Percentiles rank a stretch among this genome's conserved stretches.
Evolutionary conservation across 2,329 filamentous ascomycete species (phyloP).

Genomic region (Aspergillus sp.): DNA sequence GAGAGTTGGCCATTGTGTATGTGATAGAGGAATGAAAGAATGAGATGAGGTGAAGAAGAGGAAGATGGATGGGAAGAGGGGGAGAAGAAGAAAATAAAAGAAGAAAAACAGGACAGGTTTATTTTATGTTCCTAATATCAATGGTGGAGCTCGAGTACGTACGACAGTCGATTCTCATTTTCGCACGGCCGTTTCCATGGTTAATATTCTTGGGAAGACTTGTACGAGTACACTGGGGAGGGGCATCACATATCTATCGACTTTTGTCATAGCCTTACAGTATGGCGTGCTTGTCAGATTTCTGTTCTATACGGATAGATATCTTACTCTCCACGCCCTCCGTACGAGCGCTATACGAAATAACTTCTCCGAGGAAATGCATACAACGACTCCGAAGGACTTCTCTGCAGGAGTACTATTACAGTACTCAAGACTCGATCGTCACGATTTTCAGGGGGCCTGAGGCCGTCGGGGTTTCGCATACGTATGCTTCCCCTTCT

Average conservation of each 20-base stretch:
- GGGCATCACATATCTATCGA: too few species aligned
- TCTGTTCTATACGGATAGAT: too few species aligned
- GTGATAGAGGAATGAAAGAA: slow-evolving; percentile 4
- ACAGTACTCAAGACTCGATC: not conserved
- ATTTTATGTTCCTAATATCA: slow-evolving; percentile 2
- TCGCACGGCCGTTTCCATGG: not conserved
- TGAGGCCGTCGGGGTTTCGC: not conserved
- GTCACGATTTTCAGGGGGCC: slow-evolving; percentile 19
- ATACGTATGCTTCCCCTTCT: not conserved
- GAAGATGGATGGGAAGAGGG: slow-evolving; percentile 4
- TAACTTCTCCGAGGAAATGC: not conserved
- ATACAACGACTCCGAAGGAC: not conserved
- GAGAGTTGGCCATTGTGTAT: slow-evolving; percentile 46
- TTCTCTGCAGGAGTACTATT: not conserved
- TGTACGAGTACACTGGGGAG: too few species aligned
- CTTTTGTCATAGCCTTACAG: too few species aligned
- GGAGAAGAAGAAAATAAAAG: slow-evolving; percentile 2
- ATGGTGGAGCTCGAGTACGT: slow-evolving; percentile 11
- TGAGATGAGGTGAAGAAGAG: slow-evolving; percentile 2
- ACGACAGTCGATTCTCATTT: slow-evolving; percentile 2
- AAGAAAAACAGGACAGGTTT: slow-evolving; percentile 4
- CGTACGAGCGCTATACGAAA: too few species aligned
- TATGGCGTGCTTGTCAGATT: too few species aligned
- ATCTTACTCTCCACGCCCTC: not conserved
- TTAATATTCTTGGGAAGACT: too few species aligned